Base-by-base conservation (phyloP, 73 alveolate species). In the Tetrahymena thermophila region DNA sequence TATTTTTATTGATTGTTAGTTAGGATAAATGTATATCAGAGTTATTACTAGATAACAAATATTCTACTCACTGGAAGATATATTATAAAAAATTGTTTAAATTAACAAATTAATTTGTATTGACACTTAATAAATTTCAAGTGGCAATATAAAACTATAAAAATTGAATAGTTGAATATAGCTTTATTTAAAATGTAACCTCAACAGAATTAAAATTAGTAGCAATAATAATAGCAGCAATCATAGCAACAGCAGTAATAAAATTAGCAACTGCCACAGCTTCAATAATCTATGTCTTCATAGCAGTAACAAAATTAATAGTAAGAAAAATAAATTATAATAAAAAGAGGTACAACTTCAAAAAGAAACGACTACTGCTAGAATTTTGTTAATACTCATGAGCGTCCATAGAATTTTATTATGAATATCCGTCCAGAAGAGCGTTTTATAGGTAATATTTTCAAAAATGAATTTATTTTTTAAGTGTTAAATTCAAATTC, bases 391-490 rank as follows among this genome's bases (percentile, higher is more conserved):
- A 93, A 95, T 56, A 95, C 95, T 35, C 93, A 95, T 89, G 97
- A 95, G 34, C 25, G 97, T 35, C 97, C 97, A 1, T 35, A 95
- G 42, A 95, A 95, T 95, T 93, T 58, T 16, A 89, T 95, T 11
- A 95, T 85, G 97, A 95, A 95, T 44, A 85, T 85, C 38, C 93
- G 94, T 17, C 97, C 97, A 55, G 97, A 95, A 55, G 97, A 95
- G 83, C 57, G 97, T 50, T 95, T 95, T 95, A 71, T 71, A 19
- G 89, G 89, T 71, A 71, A 71, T 25, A 19, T 28, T 56, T 56
- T 10, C 0, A 23, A 3, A 71, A 28, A 71, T 3, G 8, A 28
- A 8, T 71, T 71, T 71, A 34, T n/a, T 71, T 19, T 50, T 5
- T 50, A 19, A 28, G 10, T 50, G 23, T 15, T 71, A 19, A 5